Conservation (phyloP, 2,329 filamentous ascomycete genomes). For the Geosmithia putterillii region DNA sequence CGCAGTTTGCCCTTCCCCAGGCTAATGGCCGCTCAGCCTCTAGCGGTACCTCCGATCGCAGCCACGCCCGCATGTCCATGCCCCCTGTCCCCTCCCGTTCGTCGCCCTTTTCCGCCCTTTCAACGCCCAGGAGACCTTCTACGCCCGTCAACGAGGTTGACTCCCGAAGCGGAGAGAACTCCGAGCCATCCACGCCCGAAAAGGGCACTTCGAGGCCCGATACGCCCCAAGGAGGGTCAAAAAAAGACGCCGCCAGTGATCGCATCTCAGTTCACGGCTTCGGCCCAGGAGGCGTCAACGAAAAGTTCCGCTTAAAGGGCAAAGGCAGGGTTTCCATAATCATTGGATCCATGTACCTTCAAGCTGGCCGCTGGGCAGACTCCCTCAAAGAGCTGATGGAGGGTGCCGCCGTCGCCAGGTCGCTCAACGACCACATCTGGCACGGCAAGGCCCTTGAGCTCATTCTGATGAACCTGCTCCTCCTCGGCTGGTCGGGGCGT, state of each 20-base stretch:
- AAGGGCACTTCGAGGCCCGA: constrained; percentile 22
- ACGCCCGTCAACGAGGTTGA: constrained; percentile 37
- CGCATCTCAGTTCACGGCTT: constrained; percentile 60
- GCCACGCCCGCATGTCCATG: constrained; percentile 68
- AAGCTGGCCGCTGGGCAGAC: constrained; percentile 82
- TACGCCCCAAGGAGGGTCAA: constrained; percentile 23
- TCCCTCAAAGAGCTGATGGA: constrained; percentile 75
- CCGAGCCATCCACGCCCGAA: constrained; percentile 28
- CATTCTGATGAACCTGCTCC: constrained; percentile 67
- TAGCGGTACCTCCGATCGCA: constrained; percentile 41
- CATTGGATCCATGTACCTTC: constrained; percentile 74
- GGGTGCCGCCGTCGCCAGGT: constrained; percentile 63
- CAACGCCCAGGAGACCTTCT: constrained; percentile 35
- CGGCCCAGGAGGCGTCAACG: constrained; percentile 56
- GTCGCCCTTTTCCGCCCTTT: constrained; percentile 28
- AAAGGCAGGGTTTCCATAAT: constrained; percentile 70
- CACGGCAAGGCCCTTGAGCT: constrained; percentile 90
- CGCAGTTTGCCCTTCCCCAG: constrained; percentile 33
- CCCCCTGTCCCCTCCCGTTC: constrained; percentile 46
- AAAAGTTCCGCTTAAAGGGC: constrained; percentile 68
- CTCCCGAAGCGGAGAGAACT: constrained; percentile 31
- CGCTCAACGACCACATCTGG: constrained; percentile 88
- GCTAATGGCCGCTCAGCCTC: constrained; percentile 36
- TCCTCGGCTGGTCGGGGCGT: constrained; percentile 73
- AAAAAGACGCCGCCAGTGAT: constrained; percentile 37